phyloP scores from a whole-genome alignment of 2,329 filamentous ascomycete genomes.

The Fusarium verrucosum region DNA sequence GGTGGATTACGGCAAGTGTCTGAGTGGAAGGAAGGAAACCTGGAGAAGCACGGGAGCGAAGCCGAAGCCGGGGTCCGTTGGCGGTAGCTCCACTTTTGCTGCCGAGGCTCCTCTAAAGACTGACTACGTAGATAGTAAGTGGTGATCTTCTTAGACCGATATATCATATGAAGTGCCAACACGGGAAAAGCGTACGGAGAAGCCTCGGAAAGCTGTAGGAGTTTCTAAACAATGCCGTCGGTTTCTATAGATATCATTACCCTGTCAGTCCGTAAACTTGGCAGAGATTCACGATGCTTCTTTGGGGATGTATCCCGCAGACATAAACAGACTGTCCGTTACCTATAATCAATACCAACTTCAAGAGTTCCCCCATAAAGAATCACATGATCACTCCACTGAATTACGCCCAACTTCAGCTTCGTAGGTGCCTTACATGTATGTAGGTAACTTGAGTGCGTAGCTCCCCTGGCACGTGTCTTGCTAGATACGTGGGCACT shows the following conservation, averaged over 20 bases:
- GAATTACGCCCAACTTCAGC: background rate
- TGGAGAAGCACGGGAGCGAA: conserved; percentile 44
- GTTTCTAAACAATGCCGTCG: conserved; percentile 19
- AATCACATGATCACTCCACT: background rate
- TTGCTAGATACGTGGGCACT: too few relatives aligned
- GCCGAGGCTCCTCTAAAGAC: conserved; percentile 40
- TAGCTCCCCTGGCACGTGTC: conserved; percentile 10
- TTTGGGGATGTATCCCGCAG: background rate
- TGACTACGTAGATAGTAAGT: conserved; percentile 1
- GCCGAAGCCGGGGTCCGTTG: conserved; percentile 39
- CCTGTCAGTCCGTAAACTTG: background rate
- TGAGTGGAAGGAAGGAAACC: conserved; percentile 36
- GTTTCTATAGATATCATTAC: background rate
- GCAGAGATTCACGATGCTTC: background rate
- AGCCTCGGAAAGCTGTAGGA: conserved; percentile 22
- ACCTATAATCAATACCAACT: too few relatives aligned
- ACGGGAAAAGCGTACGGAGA: background rate
- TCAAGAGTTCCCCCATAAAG: background rate
- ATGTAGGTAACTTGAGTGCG: too few relatives aligned
- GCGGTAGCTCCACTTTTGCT: conserved; percentile 34
- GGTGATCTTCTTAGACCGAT: conserved; percentile 2
- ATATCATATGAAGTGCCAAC: conserved; percentile 15
- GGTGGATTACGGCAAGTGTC: conserved; percentile 15
- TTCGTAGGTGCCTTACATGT: too few relatives aligned
- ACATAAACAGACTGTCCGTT: too few relatives aligned